phyloP scores from a whole-genome alignment of 2,329 filamentous ascomycete genomes.

The Allantophomopsis lycopodina region DNA sequence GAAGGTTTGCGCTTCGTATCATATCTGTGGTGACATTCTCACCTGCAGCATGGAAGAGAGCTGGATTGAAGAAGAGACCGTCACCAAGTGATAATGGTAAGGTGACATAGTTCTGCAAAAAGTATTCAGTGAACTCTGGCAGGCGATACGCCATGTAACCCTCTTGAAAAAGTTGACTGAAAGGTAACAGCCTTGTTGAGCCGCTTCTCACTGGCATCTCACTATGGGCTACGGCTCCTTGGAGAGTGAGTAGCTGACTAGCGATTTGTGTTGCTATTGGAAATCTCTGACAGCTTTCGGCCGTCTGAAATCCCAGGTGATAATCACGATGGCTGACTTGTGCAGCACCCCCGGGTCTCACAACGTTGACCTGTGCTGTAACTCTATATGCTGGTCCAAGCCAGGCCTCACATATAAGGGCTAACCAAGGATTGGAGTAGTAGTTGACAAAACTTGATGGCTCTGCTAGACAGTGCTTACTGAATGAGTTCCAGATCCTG shows the following conservation, averaged over 20 bases:
- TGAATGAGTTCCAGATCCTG: constrained; percentile 53
- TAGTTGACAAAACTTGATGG: constrained; percentile 38
- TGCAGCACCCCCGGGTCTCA: constrained; percentile 40
- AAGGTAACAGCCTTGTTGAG: constrained; percentile 46
- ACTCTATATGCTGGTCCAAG: constrained; percentile 45
- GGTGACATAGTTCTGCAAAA: constrained; percentile 35
- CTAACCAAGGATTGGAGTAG: constrained; percentile 46
- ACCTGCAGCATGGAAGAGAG: constrained; percentile 48
- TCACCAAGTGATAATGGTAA: constrained; percentile 40
- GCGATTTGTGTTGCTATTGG: constrained; percentile 38
- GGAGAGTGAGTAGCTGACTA: constrained; percentile 43
- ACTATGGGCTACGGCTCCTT: constrained; percentile 48
- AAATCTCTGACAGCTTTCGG: constrained; percentile 28
- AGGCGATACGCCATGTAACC: constrained; percentile 45
- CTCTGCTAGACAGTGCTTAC: constrained; percentile 40
- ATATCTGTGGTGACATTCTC: constrained; percentile 33
- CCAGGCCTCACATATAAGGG: constrained; percentile 36
- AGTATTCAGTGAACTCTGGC: constrained; percentile 37
- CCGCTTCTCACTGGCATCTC: constrained; percentile 44
- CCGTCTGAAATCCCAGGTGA: constrained; percentile 47
- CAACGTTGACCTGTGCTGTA: constrained; percentile 49
- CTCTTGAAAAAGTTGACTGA: constrained; percentile 39
- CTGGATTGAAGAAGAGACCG: constrained; percentile 50
- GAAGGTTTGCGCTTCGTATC: constrained; percentile 39
- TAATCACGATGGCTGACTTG: constrained; percentile 49